Evolutionary conservation across 495 filamentous ascomycete species (phyloP).

Genomic region (Glonium stellatum): DNA sequence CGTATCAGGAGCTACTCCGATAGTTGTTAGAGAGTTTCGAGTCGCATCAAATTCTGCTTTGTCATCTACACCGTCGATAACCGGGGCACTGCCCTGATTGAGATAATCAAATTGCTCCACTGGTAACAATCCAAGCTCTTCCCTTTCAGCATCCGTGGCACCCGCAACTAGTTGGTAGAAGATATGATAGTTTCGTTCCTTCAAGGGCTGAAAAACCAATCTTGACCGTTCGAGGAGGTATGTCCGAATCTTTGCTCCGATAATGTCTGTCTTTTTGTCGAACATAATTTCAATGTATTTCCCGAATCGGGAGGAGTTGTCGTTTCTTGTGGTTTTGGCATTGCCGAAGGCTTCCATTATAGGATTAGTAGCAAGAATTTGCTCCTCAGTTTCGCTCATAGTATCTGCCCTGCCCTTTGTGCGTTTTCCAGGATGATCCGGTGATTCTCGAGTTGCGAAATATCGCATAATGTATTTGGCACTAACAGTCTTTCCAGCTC

Average conservation of each 20-base stretch:
- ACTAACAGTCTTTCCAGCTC: slow-evolving; percentile 97
- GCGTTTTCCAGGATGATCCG: slow-evolving; percentile 76
- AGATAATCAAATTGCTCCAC: slow-evolving; percentile 92
- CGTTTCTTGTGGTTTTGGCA: slow-evolving; percentile 96
- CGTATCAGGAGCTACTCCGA: slow-evolving; percentile 67
- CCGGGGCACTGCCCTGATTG: slow-evolving; percentile 87
- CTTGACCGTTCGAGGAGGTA: slow-evolving; percentile 94
- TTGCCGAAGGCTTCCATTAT: slow-evolving; percentile 99
- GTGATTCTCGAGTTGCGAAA: slow-evolving; percentile 94
- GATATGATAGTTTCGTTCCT: slow-evolving; percentile 98
- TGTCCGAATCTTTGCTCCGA: slow-evolving; percentile 92
- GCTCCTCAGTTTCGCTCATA: slow-evolving; percentile 98
- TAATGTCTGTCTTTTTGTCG: slow-evolving; percentile 88
- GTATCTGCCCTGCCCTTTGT: slow-evolving; percentile 70
- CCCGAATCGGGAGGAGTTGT: slow-evolving; percentile 97
- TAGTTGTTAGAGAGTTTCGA: slow-evolving; percentile 74
- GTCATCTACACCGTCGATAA: slow-evolving; percentile 94
- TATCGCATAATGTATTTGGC: slow-evolving; percentile 99
- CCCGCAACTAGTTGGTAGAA: slow-evolving; percentile 98
- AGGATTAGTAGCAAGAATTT: slow-evolving; percentile 95
- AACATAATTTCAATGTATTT: slow-evolving; percentile 99
- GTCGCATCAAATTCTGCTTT: slow-evolving; percentile 87
- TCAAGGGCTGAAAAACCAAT: slow-evolving; percentile 95
- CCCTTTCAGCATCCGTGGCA: slow-evolving; percentile 73
- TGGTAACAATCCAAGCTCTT: slow-evolving; percentile 66